Conservation (phyloP, 805 yeast genomes). For the Ogataea pini region DNA sequence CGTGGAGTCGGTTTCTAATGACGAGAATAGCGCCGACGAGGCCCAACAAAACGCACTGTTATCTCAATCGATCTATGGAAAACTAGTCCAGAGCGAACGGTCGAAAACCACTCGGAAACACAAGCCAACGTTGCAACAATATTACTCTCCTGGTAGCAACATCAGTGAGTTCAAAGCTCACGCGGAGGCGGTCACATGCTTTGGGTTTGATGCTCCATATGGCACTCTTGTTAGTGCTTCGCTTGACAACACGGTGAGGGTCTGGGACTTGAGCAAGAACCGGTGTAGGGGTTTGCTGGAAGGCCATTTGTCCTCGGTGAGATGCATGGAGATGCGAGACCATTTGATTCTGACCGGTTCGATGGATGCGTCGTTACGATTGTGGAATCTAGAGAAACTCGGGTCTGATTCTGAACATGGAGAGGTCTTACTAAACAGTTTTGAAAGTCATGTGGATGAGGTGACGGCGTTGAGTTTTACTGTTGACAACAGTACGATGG, state of each 20-base stretch:
- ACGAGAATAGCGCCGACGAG: conserved; percentile 20
- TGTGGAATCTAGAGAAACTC: conserved; percentile 53
- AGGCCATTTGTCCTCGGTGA: conserved; percentile 63
- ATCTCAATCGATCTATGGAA: conserved; percentile 46
- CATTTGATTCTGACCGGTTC: conserved; percentile 56
- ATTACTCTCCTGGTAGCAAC: conserved; percentile 57
- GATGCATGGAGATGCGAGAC: conserved; percentile 59
- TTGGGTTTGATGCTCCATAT: conserved; percentile 74
- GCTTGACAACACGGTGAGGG: conserved; percentile 71
- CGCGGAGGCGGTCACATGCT: conserved; percentile 50
- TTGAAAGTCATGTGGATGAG: conserved; percentile 67
- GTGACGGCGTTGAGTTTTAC: conserved; percentile 62
- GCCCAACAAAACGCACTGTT: conserved; percentile 34
- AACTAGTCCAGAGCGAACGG: conserved; percentile 39
- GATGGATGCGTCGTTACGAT: conserved; percentile 58
- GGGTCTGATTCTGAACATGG: conserved; percentile 24
- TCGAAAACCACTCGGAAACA: conserved; percentile 42
- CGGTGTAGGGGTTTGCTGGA: conserved; percentile 50
- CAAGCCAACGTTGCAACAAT: conserved; percentile 64
- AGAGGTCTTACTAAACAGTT: conserved; percentile 42
- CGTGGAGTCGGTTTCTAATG: conserved; percentile 20
- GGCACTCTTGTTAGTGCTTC: conserved; percentile 79
- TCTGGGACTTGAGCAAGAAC: conserved; percentile 76
- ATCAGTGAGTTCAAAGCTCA: conserved; percentile 56
- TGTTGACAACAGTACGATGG: conserved; percentile 43